These are phyloP conservation scores for Glycine latifolia DNA, from an alignment of 306 rosid species.

Conservation along the genomic window DNA sequence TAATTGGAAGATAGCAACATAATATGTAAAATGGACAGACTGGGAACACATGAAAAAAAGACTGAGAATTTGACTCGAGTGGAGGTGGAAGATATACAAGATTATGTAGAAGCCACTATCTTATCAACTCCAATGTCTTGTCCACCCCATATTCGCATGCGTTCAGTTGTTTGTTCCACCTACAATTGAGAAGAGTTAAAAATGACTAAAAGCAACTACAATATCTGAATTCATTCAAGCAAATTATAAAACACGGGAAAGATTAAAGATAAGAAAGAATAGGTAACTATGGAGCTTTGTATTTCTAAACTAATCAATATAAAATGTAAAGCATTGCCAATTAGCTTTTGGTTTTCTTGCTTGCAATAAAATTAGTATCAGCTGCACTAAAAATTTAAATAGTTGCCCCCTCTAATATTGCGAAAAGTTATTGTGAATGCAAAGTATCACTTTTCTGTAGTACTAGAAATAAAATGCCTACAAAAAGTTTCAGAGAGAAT, in stretches of 20 bases:
- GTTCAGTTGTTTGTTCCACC: slow-evolving; percentile 53
- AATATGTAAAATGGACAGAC: slow-evolving; percentile 6
- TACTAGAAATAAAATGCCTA: neutral
- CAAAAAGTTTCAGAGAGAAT: neutral
- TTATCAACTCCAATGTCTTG: slow-evolving; percentile 39
- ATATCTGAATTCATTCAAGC: slow-evolving; percentile 21
- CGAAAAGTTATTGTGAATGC: slow-evolving; percentile 9
- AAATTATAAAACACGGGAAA: neutral
- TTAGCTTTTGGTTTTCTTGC: neutral
- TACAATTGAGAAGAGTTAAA: slow-evolving; percentile 19
- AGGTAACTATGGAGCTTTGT: slow-evolving; percentile 8
- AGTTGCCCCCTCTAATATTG: slow-evolving; percentile 12
- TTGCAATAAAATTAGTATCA: neutral
- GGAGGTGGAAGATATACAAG: neutral
- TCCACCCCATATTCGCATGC: slow-evolving; percentile 55
- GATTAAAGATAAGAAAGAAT: neutral
- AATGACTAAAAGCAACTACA: slow-evolving; percentile 15
- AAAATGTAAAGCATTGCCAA: slow-evolving; percentile 9
- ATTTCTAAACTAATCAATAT: slow-evolving; percentile 23
- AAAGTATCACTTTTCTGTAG: slow-evolving; percentile 19
- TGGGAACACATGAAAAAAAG: neutral
- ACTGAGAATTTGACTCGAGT: slow-evolving; percentile 13
- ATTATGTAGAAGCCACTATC: slow-evolving; percentile 39
- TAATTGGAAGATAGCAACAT: neutral
- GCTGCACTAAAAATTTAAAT: neutral